Evolutionary conservation across 2,329 filamentous ascomycete species (phyloP), one percentile per base, ranked within the genome.

Genomic region (Rhytidhysteron rufulum): DNA sequence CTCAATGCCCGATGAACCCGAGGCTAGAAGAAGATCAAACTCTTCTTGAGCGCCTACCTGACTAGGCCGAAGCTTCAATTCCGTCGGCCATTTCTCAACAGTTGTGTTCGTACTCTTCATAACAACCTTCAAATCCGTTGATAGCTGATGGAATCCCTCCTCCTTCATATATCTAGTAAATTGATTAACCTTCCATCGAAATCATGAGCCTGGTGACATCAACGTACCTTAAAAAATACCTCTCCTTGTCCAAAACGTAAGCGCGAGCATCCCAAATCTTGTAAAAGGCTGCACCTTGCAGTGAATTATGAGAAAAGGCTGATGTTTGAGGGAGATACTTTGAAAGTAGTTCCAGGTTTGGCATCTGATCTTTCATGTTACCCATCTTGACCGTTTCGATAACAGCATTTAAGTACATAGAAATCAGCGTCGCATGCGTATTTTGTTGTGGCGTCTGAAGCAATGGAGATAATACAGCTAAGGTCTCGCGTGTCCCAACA

Each of bases 371-470:
- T n/a, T n/a, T n/a, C n/a, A n/a, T n/a, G n/a, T n/a, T n/a, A n/a
- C n/a, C n/a, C n/a, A n/a, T n/a, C n/a, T n/a, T n/a, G n/a, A n/a
- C 24, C 24, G 20, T 34, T 37, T 51, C 47, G 3, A 33, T 9
- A 16, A 65, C 46, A 2, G 63, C 67, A 42, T 69, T 69, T 35
- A 68, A 47, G 54, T 70, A 73, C 1, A 70, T 56, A 8, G 63
- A 60, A n/a, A 74, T 41, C 1, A 72, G 51, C 0, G 66, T 68
- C 1, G 70, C 69, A 20, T 67, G 53, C 0, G 62, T 58, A 41
- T 71, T 73, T 5, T 58, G 31, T 1, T 3, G 1, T 6, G 44
- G 55, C 0, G 43, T 16, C 36, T 68, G 55, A 1, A 74, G 61
- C 2, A 70, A 39, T 0, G 56, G 60, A 4, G 44, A 51, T 25